Evolutionary conservation across 2,329 filamentous ascomycete genomes (phyloP), one percentile per base, ranked within the genome.

Genomic region (Verticillium longisporum): DNA sequence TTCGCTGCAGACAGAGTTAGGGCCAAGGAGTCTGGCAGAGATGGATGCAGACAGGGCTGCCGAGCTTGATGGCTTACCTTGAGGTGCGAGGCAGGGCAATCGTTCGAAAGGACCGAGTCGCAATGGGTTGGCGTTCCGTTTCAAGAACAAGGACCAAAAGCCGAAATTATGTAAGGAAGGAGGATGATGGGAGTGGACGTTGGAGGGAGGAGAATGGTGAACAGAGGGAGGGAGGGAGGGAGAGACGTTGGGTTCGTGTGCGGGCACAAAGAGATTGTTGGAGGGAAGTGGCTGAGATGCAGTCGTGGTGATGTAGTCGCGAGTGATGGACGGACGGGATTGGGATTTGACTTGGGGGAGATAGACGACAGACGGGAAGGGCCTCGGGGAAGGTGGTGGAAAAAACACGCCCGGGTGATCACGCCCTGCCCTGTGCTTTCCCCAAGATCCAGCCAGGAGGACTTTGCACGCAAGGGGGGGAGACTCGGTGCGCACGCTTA

Each of bases 401-500:
- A 60, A 58, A 55, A 54, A 60, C 56, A 62, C 32, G 21, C 41
- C 56, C 57, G 37, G 33, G 21, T 60, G 62, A 64, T 62, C 60
- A 62, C 59, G 55, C 55, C 54, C 50, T 65, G 63, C 60, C 63
- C 63, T 64, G 62, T 64, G 64, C 64, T 64, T 50, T 60, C 53
- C 53, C 53, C 56, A 57, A 57, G 37, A 31, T 45, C 34, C 34
- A 36, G 56, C 56, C n/a, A 34, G 15, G 14, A 37, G 26, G 55
- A 56, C 31, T 33, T 56, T n/a, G 21, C 45, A 7, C 45, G 7
- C n/a, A 21, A 21, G 45, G 45, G 45, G n/a, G 45, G 18, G 18
- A 21, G 45, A 50, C 45, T 50, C 21, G 45, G 6, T 13, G 45
- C 18, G n/a, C 18, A 26, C 45, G 45, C 45, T 21, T 50, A n/a